Evolutionary conservation across 257 asterid species (phyloP), one percentile per base, ranked within the genome.

Genomic region (Asclepias syriaca): DNA sequence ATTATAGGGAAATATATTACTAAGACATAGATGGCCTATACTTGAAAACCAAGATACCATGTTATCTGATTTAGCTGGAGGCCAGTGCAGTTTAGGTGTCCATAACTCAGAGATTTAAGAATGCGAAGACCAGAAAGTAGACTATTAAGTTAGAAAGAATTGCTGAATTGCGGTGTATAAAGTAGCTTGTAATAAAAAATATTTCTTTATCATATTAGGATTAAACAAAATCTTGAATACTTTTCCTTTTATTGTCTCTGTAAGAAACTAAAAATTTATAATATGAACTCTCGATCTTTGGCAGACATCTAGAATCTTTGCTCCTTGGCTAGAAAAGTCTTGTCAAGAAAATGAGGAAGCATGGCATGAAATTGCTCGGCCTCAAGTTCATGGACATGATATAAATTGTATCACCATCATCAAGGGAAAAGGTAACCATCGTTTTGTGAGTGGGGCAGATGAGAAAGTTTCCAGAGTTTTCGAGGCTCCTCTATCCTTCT

Each of bases 371-470:
- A 94, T 94, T 76, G 98, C 97, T 37, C 89, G 99, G 29, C 97
- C 99, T 48, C 99, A 94, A 77, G 99, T 94, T 83, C 99, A 94
- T 61, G 98, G 98, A 16, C 99, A 94, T 78, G 99, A 94, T 83
- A 87, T 94, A 58, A 91, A 91, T 72, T 94, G 99, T 75, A 93
- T 87, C 80, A 77, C 98, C 58, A 50, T 89, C 59, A 82, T 89
- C 57, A 74, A 78, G 77, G 98, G 95, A 79, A 87, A 88, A 66
- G 97, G 98, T 72, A 94, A 91, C 84, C 99, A 94, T 75, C 85
- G 93, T 59, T 91, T 87, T 81, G 91, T 89, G 46, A 77, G 98
- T 70, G 99, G 99, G 49, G 99, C 98, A 0, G 98, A 94, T 39
- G 99, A 94, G 87, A 94, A 94, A 86, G 99, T 94, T 49, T 87